phyloP scores from a whole-genome alignment of 495 filamentous ascomycete species.

The Talaromyces wortmannii region DNA sequence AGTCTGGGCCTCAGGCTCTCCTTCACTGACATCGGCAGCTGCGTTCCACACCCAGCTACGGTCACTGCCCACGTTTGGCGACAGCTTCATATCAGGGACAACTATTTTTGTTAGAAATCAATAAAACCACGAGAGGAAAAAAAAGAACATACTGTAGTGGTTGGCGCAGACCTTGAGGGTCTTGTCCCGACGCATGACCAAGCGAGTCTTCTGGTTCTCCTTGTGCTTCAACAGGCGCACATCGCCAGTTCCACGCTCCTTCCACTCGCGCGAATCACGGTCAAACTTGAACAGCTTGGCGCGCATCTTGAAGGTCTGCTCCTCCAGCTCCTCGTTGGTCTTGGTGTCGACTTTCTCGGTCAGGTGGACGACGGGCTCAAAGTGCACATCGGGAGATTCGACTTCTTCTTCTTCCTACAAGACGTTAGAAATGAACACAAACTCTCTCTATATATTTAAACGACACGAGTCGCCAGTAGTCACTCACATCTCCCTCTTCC shows the following conservation, averaged over 20 bases:
- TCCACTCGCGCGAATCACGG: conserved; percentile 87
- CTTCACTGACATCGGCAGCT: conserved; percentile 94
- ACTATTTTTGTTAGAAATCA: conserved; percentile 42
- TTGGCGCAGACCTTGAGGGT: conserved; percentile 99
- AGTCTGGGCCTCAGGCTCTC: conserved; percentile 92
- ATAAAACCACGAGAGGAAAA: not conserved
- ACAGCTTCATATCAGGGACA: conserved; percentile 97
- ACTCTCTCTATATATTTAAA: not conserved
- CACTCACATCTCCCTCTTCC: conserved; percentile 43
- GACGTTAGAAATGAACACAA: no score
- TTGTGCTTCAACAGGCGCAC: conserved; percentile 95
- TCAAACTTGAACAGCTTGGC: conserved; percentile 99
- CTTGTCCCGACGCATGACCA: conserved; percentile 99
- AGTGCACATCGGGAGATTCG: conserved; percentile 88
- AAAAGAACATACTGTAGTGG: conserved; percentile 81
- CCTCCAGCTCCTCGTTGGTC: conserved; percentile 97
- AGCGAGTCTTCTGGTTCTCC: conserved; percentile 94
- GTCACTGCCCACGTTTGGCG: conserved; percentile 94
- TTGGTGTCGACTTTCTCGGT: conserved; percentile 95
- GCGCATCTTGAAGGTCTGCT: conserved; percentile 97
- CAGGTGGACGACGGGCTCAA: conserved; percentile 90
- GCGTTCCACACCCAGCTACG: conserved; percentile 99
- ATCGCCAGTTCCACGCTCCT: conserved; percentile 97
- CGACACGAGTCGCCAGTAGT: conserved; percentile 1
- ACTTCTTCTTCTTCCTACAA: conserved; percentile 52